Evolutionary conservation across 805 yeast genomes (phyloP), one percentile per base, ranked within the genome.

Genomic region (Cyberlindnera veronae): DNA sequence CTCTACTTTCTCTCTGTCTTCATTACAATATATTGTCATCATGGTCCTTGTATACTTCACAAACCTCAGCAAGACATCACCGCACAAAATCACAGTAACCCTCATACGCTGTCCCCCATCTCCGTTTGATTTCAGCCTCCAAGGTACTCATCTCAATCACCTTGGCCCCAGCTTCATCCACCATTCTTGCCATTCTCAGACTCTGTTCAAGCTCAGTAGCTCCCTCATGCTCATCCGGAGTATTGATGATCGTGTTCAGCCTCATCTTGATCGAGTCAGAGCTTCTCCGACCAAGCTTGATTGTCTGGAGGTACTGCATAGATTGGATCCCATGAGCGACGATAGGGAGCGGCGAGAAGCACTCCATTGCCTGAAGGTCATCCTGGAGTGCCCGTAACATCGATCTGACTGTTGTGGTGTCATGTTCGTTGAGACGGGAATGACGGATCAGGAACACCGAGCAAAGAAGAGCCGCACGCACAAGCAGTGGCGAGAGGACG

Each of bases 331-430:
- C 39, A 5, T 8, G 5, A 4, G 35, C 6, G 6, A 34, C 36
- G 3, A 44, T 38, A 1, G 39, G 44, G 10, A 44, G 19, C 3
- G 42, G 41, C 9, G 39, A 23, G 29, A 29, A 44, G 28, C 48
- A 44, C 15, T 37, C 44, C 48, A 44, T 44, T 5, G 44, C 34
- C 22, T 16, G 4, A 9, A 43, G 22, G 15, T 43, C 43, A 7
- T 14, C 7, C 14, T 35, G 28, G 5, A 43, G 26, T 10, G 34
- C 14, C n/a, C 15, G 22, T 3, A 39, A 6, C 12, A 39, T 29
- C 4, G 17, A 14, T 13, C 22, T 36, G 23, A 44, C 28, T 3
- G 18, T 18, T 6, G 29, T 37, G 8, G 21, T 17, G 12, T 37
- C 44, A 4, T 22, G 33, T 16, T 21, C n/a, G 19, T 28, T 31